Conservation (phyloP, 1,284 basidiomycete genomes). For the Ganoderma resinaceum region DNA sequence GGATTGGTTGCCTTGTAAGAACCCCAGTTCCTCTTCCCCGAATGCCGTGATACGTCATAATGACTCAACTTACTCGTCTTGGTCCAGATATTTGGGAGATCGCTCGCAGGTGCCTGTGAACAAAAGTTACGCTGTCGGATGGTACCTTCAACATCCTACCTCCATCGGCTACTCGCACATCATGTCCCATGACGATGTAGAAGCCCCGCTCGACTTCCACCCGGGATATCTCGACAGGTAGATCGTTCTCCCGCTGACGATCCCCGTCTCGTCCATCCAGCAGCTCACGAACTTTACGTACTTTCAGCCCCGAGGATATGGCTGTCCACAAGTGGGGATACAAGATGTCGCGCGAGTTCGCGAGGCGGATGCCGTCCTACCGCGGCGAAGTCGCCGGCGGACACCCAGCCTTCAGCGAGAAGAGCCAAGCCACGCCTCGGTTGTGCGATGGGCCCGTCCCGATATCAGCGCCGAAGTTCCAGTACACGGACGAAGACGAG, state of each 20-base stretch:
- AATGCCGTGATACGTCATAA: neutral
- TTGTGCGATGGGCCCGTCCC: constrained; percentile 24
- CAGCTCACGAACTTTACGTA: neutral
- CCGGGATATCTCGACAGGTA: constrained; percentile 33
- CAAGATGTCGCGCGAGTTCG: constrained; percentile 44
- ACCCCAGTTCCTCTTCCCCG: neutral
- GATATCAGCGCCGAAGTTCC: constrained; percentile 48
- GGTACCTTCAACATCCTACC: constrained; percentile 38
- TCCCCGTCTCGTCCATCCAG: neutral
- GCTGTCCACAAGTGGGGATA: constrained; percentile 51
- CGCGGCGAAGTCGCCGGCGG: constrained; percentile 40
- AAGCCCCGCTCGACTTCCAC: constrained; percentile 34
- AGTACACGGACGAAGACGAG: constrained; percentile 67
- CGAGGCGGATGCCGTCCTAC: constrained; percentile 44
- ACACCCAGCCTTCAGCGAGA: constrained; percentile 41
- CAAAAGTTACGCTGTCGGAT: constrained; percentile 44
- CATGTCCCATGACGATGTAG: constrained; percentile 24
- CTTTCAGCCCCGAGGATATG: constrained; percentile 35
- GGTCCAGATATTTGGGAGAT: constrained; percentile 39
- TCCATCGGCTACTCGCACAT: constrained; percentile 33
- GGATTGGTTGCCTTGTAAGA: constrained; percentile 42
- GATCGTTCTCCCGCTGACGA: neutral
- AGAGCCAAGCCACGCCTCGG: constrained; percentile 24
- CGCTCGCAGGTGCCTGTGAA: constrained; percentile 31
- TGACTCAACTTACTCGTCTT: neutral